These are phyloP conservation scores for Ichthyophthirius multifiliis DNA, from an alignment of 169 alveolate species.

Conservation along the genomic window DNA sequence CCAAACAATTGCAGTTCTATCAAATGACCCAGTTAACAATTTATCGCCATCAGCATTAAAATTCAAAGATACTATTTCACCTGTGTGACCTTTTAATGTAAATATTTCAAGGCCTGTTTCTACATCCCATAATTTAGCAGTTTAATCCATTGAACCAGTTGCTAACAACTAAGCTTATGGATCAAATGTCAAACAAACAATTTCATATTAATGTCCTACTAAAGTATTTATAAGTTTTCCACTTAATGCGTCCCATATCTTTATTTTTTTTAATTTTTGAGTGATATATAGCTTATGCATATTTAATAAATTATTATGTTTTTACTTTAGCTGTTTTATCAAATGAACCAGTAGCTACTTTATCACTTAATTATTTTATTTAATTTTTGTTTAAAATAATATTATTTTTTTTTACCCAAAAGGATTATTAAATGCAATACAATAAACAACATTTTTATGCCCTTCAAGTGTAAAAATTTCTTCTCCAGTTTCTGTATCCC, in stretches of 20 bases:
- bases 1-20: slow-evolving; percentile 87
- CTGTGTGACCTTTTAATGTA: slow-evolving; percentile 82
- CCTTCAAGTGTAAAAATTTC: slow-evolving; percentile 60
- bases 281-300: too few relatives aligned
- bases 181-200: slow-evolving; percentile 59
- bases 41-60: slow-evolving; percentile 89
- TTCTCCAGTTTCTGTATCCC: slow-evolving; percentile 72
- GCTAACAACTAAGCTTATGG: slow-evolving; percentile 29
- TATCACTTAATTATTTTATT: too few relatives aligned
- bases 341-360: slow-evolving; percentile 50
- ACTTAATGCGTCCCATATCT: slow-evolving; percentile 64
- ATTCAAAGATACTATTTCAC: slow-evolving; percentile 82
- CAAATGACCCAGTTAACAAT: slow-evolving; percentile 85
- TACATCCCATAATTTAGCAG: slow-evolving; percentile 77
- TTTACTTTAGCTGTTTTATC: slow-evolving; percentile 78
- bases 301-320: too few relatives aligned
- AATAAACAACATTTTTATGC: slow-evolving; percentile 65
- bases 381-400: too few relatives aligned
- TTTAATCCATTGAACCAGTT: slow-evolving; percentile 71
- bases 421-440: slow-evolving; percentile 51
- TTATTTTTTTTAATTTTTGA: too few relatives aligned
- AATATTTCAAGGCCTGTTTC: slow-evolving; percentile 79
- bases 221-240: slow-evolving; percentile 62
- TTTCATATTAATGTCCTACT: slow-evolving; percentile 66
- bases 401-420: too few relatives aligned